These are phyloP conservation scores for Rubus idaeus DNA, from an alignment of 306 rosid genomes.

Conservation along the genomic window DNA sequence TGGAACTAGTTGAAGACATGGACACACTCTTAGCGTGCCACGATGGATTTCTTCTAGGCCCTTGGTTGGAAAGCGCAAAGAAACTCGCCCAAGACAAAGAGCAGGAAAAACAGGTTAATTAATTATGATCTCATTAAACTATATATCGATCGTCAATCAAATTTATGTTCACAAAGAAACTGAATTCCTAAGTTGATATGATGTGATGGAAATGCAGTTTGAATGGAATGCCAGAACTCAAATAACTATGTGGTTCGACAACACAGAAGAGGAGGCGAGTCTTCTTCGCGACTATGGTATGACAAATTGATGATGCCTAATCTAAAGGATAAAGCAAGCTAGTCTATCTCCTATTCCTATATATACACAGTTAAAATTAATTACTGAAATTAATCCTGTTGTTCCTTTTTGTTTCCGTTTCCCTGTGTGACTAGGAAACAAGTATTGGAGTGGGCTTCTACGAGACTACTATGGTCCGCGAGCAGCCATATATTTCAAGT, in stretches of 20 bases:
- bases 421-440: slow-evolving; percentile 50
- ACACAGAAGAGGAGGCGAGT: slow-evolving; percentile 72
- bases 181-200: slow-evolving; percentile 18
- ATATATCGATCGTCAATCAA: background rate
- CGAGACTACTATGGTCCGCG: slow-evolving; percentile 80
- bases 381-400: background rate
- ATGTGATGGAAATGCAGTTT: slow-evolving; percentile 43
- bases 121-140: background rate
- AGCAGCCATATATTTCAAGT: slow-evolving; percentile 80
- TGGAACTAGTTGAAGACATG: slow-evolving; percentile 69
- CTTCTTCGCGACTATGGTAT: slow-evolving; percentile 87
- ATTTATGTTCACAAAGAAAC: slow-evolving; percentile 1
- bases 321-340: too few relatives aligned
- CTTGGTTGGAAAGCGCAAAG: slow-evolving; percentile 86
- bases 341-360: too few relatives aligned
- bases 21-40: slow-evolving; percentile 78
- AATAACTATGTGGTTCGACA: slow-evolving; percentile 97
- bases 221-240: slow-evolving; percentile 97
- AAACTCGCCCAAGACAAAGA: slow-evolving; percentile 70
- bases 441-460: slow-evolving; percentile 88
- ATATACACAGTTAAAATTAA: background rate
- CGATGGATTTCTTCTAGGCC: slow-evolving; percentile 86
- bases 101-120: slow-evolving; percentile 66
- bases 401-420: background rate
- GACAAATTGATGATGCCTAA: background rate